phyloP scores from a whole-genome alignment of 2,329 filamentous ascomycete species.

The Paraphaeosphaeria sporulosa region DNA sequence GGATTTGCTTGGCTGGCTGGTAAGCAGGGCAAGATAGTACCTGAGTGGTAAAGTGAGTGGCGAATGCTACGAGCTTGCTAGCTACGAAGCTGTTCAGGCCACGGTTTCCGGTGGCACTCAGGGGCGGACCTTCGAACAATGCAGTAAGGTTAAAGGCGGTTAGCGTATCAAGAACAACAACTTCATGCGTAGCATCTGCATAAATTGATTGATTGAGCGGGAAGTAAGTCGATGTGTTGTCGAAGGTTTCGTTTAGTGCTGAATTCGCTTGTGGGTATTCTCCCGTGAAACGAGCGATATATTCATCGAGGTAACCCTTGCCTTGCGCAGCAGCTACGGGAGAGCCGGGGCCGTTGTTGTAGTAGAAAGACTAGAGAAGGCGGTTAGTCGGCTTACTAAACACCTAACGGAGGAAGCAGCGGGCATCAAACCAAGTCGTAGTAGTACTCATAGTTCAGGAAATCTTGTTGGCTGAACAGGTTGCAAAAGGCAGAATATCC shows the following conservation, averaged over 20 bases:
- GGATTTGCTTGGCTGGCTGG: slow-evolving; percentile 35
- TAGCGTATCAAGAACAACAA: slow-evolving; percentile 42
- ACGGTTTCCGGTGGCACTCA: slow-evolving; percentile 28
- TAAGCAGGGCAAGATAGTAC: slow-evolving; percentile 33
- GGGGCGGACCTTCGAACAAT: slow-evolving; percentile 35
- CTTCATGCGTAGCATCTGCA: slow-evolving; percentile 53
- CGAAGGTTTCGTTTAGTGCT: slow-evolving; percentile 42
- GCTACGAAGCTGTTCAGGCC: slow-evolving; percentile 36
- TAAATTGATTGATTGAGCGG: slow-evolving; percentile 55
- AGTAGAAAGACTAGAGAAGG: slow-evolving; percentile 38
- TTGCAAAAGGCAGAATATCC: slow-evolving; percentile 54
- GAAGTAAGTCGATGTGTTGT: slow-evolving; percentile 53
- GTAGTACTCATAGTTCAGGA: slow-evolving; percentile 55
- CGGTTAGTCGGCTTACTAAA: not conserved
- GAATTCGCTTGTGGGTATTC: slow-evolving; percentile 29
- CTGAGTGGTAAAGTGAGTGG: slow-evolving; percentile 41
- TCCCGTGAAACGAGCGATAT: slow-evolving; percentile 38
- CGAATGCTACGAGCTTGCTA: slow-evolving; percentile 39
- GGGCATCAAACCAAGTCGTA: slow-evolving; percentile 44
- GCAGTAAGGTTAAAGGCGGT: slow-evolving; percentile 42
- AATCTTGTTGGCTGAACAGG: slow-evolving; percentile 54
- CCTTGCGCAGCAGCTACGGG: slow-evolving; percentile 42
- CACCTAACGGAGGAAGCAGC: not conserved
- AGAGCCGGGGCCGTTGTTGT: slow-evolving; percentile 42
- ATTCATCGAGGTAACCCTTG: slow-evolving; percentile 42